Evolutionary conservation across 495 filamentous ascomycete genomes (phyloP).

Genomic region (Neurospora tetraspora): DNA sequence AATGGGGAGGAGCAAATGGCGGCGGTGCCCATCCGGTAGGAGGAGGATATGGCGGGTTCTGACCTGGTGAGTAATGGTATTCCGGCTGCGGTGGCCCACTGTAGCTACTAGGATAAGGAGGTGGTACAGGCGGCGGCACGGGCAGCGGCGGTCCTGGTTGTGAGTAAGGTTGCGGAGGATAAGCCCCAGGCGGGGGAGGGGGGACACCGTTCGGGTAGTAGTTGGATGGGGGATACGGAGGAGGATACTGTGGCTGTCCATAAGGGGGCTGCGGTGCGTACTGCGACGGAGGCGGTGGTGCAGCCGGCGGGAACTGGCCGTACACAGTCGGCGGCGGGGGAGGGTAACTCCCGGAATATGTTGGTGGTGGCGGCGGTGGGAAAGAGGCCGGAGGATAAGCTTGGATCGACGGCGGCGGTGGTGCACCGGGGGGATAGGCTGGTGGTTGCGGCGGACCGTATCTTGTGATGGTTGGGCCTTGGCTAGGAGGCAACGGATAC

Average conservation of each 20-base stretch:
- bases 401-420: conserved; percentile 15
- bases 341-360: conserved; percentile 10
- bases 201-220: conserved; percentile 17
- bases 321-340: conserved; percentile 3
- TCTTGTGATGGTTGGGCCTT: conserved; percentile 11
- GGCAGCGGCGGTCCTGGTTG: conserved; percentile 12
- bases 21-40: conserved; percentile 12
- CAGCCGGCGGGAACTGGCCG: conserved; percentile 2
- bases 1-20: conserved; percentile 13
- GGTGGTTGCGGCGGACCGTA: conserved; percentile 21
- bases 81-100: conserved; percentile 12
- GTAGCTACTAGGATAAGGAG: conserved; percentile 19
- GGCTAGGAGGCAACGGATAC: conserved; percentile 28
- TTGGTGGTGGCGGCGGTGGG: conserved; percentile 17
- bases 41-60: conserved; percentile 9
- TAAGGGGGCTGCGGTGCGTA: conserved; percentile 18
- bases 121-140: conserved; percentile 12
- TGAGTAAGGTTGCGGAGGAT: conserved; percentile 15
- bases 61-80: conserved; percentile 18
- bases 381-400: conserved; percentile 9
- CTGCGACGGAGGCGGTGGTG: conserved; percentile 8
- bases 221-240: conserved; percentile 16
- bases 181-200: conserved; percentile 12
- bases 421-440: conserved; percentile 20
- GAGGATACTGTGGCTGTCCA: conserved; percentile 17